Conservation (phyloP, 768 basidiomycete genomes). For the Harrya chromipes region DNA sequence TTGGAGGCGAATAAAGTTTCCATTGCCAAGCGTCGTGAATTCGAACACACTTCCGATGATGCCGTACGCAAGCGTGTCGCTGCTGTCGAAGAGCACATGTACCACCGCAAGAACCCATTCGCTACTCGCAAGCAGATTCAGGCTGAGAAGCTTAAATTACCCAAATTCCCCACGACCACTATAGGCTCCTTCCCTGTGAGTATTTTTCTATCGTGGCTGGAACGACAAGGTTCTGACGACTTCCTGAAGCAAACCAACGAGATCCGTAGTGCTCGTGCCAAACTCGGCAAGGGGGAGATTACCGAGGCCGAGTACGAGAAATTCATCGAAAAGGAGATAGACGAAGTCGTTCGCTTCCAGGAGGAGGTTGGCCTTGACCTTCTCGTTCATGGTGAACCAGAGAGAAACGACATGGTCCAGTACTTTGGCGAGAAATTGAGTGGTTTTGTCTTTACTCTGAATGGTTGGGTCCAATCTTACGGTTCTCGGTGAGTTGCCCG, state of each 20-base stretch:
- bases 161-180: conserved; percentile 97
- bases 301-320: conserved; percentile 86
- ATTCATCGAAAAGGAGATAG: conserved; percentile 98
- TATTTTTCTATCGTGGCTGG: conserved; percentile 3
- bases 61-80: conserved; percentile 94
- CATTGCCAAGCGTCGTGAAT: conserved; percentile 91
- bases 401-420: conserved; percentile 99
- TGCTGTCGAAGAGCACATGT: conserved; percentile 81
- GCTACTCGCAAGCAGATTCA: conserved; percentile 83
- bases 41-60: conserved; percentile 91
- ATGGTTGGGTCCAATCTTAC: conserved; percentile 99
- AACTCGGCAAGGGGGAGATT: conserved; percentile 89
- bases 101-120: conserved; percentile 89
- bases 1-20: conserved; percentile 88
- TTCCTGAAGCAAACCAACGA: conserved; percentile 89
- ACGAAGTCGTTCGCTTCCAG: conserved; percentile 92
- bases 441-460: conserved; percentile 98
- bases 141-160: conserved; percentile 82
- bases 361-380: conserved; percentile 95
- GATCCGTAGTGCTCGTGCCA: conserved; percentile 95
- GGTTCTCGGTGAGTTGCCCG: conserved; percentile 76
- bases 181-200: conserved; percentile 95
- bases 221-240: conserved; percentile 6
- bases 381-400: conserved; percentile 97
- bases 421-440: conserved; percentile 97